phyloP scores from a whole-genome alignment of 331 rosid genomes.

The Rosa hybrid region DNA sequence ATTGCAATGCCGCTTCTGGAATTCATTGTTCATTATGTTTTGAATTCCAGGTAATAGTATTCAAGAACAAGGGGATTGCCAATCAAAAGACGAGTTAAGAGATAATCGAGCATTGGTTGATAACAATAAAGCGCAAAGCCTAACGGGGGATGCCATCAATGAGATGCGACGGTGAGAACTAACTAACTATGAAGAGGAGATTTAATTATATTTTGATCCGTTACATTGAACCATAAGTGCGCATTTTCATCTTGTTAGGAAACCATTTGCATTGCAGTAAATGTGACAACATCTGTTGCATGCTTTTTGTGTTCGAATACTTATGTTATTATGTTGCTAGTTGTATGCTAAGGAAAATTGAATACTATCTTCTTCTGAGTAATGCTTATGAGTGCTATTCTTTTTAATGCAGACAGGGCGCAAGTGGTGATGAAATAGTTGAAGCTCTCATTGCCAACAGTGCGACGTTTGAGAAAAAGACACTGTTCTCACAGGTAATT shows the following conservation, averaged over 20 bases:
- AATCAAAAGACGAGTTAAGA: constrained; percentile 46
- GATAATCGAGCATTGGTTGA: constrained; percentile 77
- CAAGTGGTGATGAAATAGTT: constrained; percentile 83
- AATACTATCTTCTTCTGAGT: background rate
- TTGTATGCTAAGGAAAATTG: background rate
- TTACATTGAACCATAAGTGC: background rate
- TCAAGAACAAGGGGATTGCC: constrained; percentile 41
- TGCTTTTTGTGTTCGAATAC: background rate
- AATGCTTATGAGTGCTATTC: background rate
- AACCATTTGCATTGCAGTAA: background rate
- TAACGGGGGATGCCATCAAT: constrained; percentile 88
- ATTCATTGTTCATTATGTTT: background rate
- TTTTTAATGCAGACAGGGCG: constrained; percentile 69
- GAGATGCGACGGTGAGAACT: constrained; percentile 67
- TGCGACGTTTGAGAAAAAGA: constrained; percentile 90
- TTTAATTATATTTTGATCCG: background rate
- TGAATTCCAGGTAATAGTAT: constrained; percentile 37
- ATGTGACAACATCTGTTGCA: background rate
- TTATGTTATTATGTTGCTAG: background rate
- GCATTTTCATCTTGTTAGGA: background rate
- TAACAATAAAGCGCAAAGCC: constrained; percentile 82
- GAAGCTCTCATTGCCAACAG: constrained; percentile 93
- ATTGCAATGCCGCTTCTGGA: background rate
- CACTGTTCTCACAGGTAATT: constrained; percentile 86
- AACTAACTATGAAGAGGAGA: background rate